A percentile compares a stretch with the other conserved stretches of the same genome.
These are phyloP conservation scores for Penicillium palitans DNA, from an alignment of 2,329 filamentous ascomycete genomes.

Conservation along the genomic window DNA sequence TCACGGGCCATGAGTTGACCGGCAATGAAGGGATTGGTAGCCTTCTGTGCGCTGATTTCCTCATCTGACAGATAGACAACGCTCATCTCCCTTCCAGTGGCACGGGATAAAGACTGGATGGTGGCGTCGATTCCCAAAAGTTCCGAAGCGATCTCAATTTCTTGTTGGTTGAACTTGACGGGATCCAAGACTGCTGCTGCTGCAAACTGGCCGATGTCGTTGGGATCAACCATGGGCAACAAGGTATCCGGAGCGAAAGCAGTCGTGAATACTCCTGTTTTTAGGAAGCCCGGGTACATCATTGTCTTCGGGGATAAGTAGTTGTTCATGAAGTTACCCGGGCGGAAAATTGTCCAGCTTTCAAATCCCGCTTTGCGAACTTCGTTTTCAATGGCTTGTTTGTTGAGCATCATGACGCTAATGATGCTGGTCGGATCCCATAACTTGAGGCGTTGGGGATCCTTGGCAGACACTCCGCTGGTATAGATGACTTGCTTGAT, in stretches of 20 bases:
- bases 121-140: not conserved
- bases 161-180: not conserved
- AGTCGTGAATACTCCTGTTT: not conserved
- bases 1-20: not conserved
- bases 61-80: not conserved
- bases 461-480: conserved; percentile 30
- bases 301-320: conserved; percentile 25
- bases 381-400: conserved; percentile 46
- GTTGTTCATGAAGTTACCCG: conserved; percentile 56
- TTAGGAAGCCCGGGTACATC: not conserved
- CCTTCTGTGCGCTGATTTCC: not conserved
- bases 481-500: conserved; percentile 36
- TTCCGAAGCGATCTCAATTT: not conserved
- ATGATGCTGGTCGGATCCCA: conserved; percentile 32
- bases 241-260: not conserved
- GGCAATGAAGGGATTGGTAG: not conserved
- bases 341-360: conserved; percentile 53
- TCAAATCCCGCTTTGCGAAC: conserved; percentile 42
- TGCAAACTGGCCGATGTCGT: not conserved
- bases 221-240: not conserved
- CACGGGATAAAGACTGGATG: not conserved
- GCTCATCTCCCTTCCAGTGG: not conserved
- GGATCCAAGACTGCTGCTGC: not conserved
- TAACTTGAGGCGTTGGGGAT: conserved; percentile 26
- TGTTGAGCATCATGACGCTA: conserved; percentile 39